Evolutionary conservation across 2,329 filamentous ascomycete genomes (phyloP), one percentile per base, ranked within the genome.

Genomic region (Colletotrichum endophyticum): DNA sequence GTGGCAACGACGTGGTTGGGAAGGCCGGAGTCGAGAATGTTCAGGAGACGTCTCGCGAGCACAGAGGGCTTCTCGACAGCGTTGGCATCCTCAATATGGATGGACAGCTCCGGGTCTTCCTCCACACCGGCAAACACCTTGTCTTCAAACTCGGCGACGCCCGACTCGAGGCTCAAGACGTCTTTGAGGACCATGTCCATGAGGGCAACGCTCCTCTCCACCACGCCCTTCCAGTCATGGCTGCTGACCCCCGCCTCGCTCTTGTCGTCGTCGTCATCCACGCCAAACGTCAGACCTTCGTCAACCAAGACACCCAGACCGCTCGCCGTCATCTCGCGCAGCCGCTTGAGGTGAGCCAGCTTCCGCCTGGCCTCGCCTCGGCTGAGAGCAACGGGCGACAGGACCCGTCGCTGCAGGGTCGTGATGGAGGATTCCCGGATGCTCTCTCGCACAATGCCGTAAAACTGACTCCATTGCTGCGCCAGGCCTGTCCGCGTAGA

Each of bases 231-330:
- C 84, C 91, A 89, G 77, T 91, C 89, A 49, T 88, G 87, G 36
- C 88, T 88, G 72, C 87, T 86, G 49, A 85, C 83, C 66, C 88
- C 85, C n/a, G 93, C 91, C 30, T 89, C 89, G 36, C 81, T 86
- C 32, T 88, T 87, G 70, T 88, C 86, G 39, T 85, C 84, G 71
- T 88, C 85, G 19, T 93, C 91, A 32, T 89, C 89, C 25, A 90
- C 87, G 59, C 90, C 90, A 79, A 95, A 92, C 66, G 92, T 92
- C 64, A 98, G 87, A 4, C 95, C 96, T 82, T 98, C 95, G 72
- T 96, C 95, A 79, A 98, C 93, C 30, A 99, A 87, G 6, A 98
- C 92, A 19, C 97, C 97, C 6, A 99, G 88, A 2, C 95, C 95
- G 81, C 95, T 96, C 3, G 96, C 95, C 72, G 95, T 96, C 84